These are phyloP conservation scores for Gautieria morchelliformis DNA, from an alignment of 768 basidiomycete genomes.

Conservation along the genomic window DNA sequence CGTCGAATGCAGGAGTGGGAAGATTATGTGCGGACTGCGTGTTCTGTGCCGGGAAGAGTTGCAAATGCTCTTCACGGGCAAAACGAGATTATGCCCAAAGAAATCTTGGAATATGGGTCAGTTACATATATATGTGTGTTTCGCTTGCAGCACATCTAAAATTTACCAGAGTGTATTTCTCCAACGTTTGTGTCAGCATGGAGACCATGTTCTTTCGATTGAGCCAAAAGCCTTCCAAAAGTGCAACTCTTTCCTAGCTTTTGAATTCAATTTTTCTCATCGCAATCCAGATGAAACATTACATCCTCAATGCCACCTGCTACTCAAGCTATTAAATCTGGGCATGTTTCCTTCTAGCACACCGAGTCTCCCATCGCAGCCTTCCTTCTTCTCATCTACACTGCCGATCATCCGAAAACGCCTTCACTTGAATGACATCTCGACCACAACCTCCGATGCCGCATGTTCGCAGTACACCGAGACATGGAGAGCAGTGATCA, in stretches of 20 bases:
- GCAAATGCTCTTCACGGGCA: constrained; percentile 56
- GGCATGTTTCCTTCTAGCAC: constrained; percentile 46
- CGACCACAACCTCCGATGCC: constrained; percentile 12
- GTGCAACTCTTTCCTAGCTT: constrained; percentile 23
- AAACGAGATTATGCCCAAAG: constrained; percentile 28
- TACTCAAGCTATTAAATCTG: constrained; percentile 57
- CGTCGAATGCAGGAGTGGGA: constrained; percentile 46
- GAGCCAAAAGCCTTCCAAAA: constrained; percentile 27
- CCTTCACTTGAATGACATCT: constrained; percentile 13
- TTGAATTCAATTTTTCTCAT: constrained; percentile 3
- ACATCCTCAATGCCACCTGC: constrained; percentile 35
- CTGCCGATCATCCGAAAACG: constrained; percentile 40
- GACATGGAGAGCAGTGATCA: constrained; percentile 41
- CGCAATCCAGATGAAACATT: constrained; percentile 2
- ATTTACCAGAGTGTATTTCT: constrained; percentile 34
- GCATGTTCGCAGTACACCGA: constrained; percentile 30
- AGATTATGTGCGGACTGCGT: constrained; percentile 55
- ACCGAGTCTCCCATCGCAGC: constrained; percentile 46
- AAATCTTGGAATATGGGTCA: constrained; percentile 39
- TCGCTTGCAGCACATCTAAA: neutral
- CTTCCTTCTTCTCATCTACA: constrained; percentile 57
- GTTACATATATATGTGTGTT: constrained; percentile 6
- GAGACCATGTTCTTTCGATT: constrained; percentile 43
- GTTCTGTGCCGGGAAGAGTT: constrained; percentile 65
- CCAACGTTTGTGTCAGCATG: constrained; percentile 39